Base-by-base conservation (phyloP, 2,329 filamentous ascomycete genomes). In the Monosporascus sp. region DNA sequence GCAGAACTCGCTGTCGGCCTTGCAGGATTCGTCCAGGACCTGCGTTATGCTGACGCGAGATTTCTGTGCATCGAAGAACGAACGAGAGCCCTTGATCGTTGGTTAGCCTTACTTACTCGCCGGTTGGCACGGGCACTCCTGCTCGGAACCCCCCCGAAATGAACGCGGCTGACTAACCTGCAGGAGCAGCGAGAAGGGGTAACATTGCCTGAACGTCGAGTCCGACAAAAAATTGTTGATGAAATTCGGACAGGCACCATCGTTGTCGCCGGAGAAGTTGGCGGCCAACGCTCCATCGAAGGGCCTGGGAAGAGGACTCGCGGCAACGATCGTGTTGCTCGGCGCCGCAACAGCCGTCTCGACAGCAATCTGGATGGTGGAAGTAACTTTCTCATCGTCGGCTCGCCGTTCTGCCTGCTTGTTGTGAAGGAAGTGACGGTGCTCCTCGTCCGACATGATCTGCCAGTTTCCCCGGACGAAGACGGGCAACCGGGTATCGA, bases 131-230 rank as follows among this genome's bases (percentile, higher is more conserved):
- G 9, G 31, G 14, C 31, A 34, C 31, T 34, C 31, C 11, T 5
- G 31, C 31, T 8, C 9, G 31, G 11, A 34, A 34, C 4, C 9
- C 26, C 27, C 27, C 2, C 27, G 14, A 40, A 26, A 38, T 31
- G 17, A 16, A 19, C 46, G 24, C 9, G 26, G 38, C 24, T 34
- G 9, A 66, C 81, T 66, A 73, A 90, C 88, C 76, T 89, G 84
- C 9, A 97, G 76, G 59, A 97, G 81, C 63, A 96, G 78, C 1
- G 92, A 96, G 53, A 97, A 77, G 0, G 93, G 90, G 60, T 92
- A 84, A 73, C 93, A 97, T 50, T 79, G 69, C 61, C 83, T 80
- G 62, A 94, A 91, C 3, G 82, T 84, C 6, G 78, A 66, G 65
- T 90, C 82, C 47, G 72, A 73, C 49, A 94, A 78, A 62, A 96